A percentile compares a stretch with the other conserved stretches of the same genome.
phyloP scores from a whole-genome alignment of 805 yeast species.

The Yarrowia sp. region DNA sequence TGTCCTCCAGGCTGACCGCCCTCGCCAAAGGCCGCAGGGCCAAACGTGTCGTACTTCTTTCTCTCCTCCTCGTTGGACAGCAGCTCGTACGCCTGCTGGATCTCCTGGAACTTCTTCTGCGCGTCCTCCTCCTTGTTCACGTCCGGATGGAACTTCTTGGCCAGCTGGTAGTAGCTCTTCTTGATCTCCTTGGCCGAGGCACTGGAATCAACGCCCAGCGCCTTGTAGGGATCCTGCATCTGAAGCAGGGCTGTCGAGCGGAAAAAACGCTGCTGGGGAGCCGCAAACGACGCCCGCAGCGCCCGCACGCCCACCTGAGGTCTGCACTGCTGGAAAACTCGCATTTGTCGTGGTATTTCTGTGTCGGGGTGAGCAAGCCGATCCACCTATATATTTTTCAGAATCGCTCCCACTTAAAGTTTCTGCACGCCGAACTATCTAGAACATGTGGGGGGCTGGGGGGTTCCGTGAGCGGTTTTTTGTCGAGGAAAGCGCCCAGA shows the following conservation, averaged over 20 bases:
- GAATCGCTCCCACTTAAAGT: not conserved
- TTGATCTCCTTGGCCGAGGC: conserved; percentile 86
- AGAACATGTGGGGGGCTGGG: not conserved
- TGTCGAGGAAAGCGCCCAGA: too few species aligned
- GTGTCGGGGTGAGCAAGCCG: not conserved
- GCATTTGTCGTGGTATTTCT: not conserved
- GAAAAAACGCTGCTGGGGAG: not conserved
- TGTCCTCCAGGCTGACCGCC: conserved; percentile 43
- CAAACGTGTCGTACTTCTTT: conserved; percentile 87
- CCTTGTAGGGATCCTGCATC: conserved; percentile 73
- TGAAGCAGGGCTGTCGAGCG: not conserved
- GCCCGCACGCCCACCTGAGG: conserved; percentile 16
- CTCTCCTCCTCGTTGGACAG: conserved; percentile 81
- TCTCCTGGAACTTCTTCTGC: conserved; percentile 82
- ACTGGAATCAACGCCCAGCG: conserved; percentile 68
- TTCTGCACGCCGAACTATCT: not conserved
- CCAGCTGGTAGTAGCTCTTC: conserved; percentile 89
- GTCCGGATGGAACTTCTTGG: conserved; percentile 95
- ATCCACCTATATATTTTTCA: not conserved
- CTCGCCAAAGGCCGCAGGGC: conserved; percentile 77
- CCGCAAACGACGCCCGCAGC: not conserved
- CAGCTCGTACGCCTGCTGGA: conserved; percentile 93
- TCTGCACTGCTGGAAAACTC: conserved; percentile 8
- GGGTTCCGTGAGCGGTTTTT: too few species aligned
- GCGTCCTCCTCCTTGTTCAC: conserved; percentile 89